Evolutionary conservation across 306 rosid genomes (phyloP), one percentile per base, ranked within the genome.

Genomic region (barrel medic (Medicago truncatula)): DNA sequence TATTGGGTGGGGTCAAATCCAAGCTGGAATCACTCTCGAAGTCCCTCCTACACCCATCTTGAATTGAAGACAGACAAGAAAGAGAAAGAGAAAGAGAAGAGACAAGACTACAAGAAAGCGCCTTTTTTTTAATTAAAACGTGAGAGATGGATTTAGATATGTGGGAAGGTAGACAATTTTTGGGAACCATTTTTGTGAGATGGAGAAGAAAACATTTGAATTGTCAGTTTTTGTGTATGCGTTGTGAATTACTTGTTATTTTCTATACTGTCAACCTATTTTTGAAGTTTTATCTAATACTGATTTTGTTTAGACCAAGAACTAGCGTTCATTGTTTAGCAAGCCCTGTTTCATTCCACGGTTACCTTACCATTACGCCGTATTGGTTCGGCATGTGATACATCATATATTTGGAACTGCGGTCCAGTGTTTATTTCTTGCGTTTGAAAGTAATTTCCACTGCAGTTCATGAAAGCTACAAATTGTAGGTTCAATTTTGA

Each of bases 1-100:
- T 41, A 92, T 92, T 18, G 98, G 98, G 13, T 92, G 98, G 98
- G 98, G 98, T 49, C 97, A 91, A 81, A 92, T 92, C 82, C 97
- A 94, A 89, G 98, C 98, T 0, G 98, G 98, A 68, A 78, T 84
- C 53, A 92, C 98, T 17, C 89, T 92, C 2, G 92, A 92, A 1
- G 88, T 89, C 40, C 98, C 98, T 25, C 78, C 91, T 28, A 82
- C 89, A 10, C 75, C 83, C 11, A 4, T 41, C 21, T 44, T 81
- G 18, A 78, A 14, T 78, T 78, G 71, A 71, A 49, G n/a, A 70
- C 72, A 21, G 50, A 39, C 46, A 38, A 18, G 38, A 58, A 23
- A 25, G 17, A 18, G 16, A 58, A 23, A 25, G 17, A 18, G 16
- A 58, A 12, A 25, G 40, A 59, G 65, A 59, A 56, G 40, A 68